Evolutionary conservation across 345 rosid species (phyloP), one percentile per base, ranked within the genome.

Genomic region (Eucalyptus caleyi): DNA sequence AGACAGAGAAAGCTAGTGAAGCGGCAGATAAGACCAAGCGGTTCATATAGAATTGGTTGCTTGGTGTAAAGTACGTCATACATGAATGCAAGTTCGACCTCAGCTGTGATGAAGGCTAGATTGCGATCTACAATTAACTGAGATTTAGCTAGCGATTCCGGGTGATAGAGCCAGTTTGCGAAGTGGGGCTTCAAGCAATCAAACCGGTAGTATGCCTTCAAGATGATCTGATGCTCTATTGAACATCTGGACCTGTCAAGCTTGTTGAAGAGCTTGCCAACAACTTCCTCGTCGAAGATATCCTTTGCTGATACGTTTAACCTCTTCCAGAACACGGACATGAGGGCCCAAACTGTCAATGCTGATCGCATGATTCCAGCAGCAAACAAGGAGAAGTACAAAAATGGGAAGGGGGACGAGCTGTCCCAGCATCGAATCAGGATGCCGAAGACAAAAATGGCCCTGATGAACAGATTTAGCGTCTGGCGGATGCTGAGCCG

Each of bases 21-120:
- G 7, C 93, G 90, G 86, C 89, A 89, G 82, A 59, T 1, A 69
- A 88, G 37, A n/a, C 96, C 94, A 0, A 7, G 26, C 44, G 15
- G 3, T 3, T 89, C 18, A 87, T 91, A 88, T 30, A 90, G 23
- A 5, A 91, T 11, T 6, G 69, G 45, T 3, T 92, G 91, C 88
- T 94, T 94, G 2, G 96, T 93, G 89, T 56, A 94, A 8, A 93
- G 91, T 44, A 87, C 51, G 51, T 92, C 94, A 10, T 91, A 93
- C 89, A 93, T 87, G 88, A 94, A 89, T 53, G 88, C 91, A 81
- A 93, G 94, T 83, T 93, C 94, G 86, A 91, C 90, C 90, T 90
- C 95, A 59, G 92, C 82, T n/a, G 93, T 81, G 65, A 87, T 50
- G 62, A 94, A 91, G 16, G 92, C 3, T 5, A 60, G 3, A 6